Evolutionary conservation across 2,329 filamentous ascomycete species (phyloP), one percentile per base, ranked within the genome.

Genomic region (Cyphellophora europaea): DNA sequence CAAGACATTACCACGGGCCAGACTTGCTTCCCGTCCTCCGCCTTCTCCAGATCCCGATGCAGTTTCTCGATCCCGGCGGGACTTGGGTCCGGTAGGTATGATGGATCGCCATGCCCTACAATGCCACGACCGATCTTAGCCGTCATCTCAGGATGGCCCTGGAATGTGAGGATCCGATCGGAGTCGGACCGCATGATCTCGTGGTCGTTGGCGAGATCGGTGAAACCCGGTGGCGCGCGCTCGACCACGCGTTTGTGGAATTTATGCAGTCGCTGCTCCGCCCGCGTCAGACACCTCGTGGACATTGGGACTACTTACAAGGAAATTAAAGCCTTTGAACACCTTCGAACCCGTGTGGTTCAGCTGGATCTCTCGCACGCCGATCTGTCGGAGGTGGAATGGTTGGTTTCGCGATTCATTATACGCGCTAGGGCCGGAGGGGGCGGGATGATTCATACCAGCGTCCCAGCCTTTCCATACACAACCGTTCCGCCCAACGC

Each of bases 141-240:
- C 13, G 35, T 58, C 45, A 67, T 59, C 44, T 66, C 63, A 0
- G 63, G 65, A 37, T 67, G 65, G 1, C 61, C 62, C 41, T 68
- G 65, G 28, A 67, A 62, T 0, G 62, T 63, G 25, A 66, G 46
- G 30, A 66, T 55, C 3, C 53, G 56, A 35, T 60, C 59, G 35
- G 48, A 51, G 34, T 57, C 49, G 32, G 56, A 61, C 5, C 65
- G 34, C 28, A 66, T 58, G 11, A 51, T 51, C 42, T 67, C 59
- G 42, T 60, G 57, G 4, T 52, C 52, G 5, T 54, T 54, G 2
- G 62, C 53, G 28, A 65, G 48, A 19, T 47, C 41, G 5, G 51
- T 28, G 35, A 66, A 65, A 0, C 53, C 56, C 2, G 51, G 35
- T 1, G 55, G 56, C 1, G 54, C 44, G 1, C 34, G 42, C 16